Evolutionary conservation across 495 filamentous ascomycete genomes (phyloP), one percentile per base, ranked within the genome.

Genomic region (Penicillium taxi): DNA sequence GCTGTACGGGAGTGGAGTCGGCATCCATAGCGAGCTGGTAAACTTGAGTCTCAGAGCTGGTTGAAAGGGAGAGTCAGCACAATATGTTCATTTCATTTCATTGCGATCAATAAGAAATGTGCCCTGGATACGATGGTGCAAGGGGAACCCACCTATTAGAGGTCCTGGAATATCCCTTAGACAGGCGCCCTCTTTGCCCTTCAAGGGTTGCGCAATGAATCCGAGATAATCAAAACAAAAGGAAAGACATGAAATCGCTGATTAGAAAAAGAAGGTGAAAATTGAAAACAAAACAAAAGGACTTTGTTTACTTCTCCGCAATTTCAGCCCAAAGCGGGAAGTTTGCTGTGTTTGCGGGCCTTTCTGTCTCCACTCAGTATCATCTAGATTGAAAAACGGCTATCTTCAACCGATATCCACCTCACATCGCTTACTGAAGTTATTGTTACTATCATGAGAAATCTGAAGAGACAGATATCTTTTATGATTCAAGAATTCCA

Each of bases 261-360:
- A 29, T 13, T 14, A 21, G 21, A 12, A 32, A 17, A 24, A 18
- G 18, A 19, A 39, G 30, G 26, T 12, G n/a, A 39, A 26, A 29
- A 1, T 15, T 30, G 17, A 38, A 30, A 17, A 22, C 2, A 3
- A 39, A 3, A 5, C 5, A 22, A 26, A 23, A 17, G 13, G 9
- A 21, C 7, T 50, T 51, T 55, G 45, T 55, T 55, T 45, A 42
- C 52, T 52, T 54, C 52, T 55, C 48, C 45, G 43, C 45, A 48
- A 48, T 47, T 47, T 32, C 48, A n/a, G n/a, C 51, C 34, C 35
- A 28, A 54, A 41, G 51, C 47, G 26, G 44, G 40, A 54, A 48
- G 52, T 55, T 56, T 56, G 49, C 53, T 53, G 41, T 56, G 45
- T 47, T 50, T 44, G 25, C 26, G 15, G 26, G 38, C 48, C 46